phyloP scores from a whole-genome alignment of 164 flowering plant genomes.

The Magnolia sinica region DNA sequence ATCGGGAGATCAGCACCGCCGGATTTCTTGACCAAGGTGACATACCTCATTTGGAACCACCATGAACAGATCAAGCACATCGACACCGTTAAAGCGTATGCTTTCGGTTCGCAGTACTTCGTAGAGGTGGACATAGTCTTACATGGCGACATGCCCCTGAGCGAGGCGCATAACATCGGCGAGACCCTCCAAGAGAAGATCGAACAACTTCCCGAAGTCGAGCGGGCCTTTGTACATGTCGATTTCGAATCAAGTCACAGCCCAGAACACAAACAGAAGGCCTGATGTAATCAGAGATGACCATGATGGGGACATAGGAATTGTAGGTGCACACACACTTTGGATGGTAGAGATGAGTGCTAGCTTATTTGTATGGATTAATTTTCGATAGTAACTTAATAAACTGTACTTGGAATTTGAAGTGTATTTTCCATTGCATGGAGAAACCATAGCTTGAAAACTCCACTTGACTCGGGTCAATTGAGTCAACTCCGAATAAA shows the following conservation, averaged over 20 bases:
- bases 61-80: conserved; percentile 70
- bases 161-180: conserved; percentile 74
- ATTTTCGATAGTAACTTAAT: too few species aligned
- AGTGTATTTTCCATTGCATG: too few species aligned
- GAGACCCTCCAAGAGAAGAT: conserved; percentile 83
- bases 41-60: conserved; percentile 84
- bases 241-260: conserved; percentile 76
- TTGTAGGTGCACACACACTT: too few species aligned
- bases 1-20: conserved; percentile 85
- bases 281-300: conserved; percentile 1
- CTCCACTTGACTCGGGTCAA: too few species aligned
- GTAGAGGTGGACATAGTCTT: conserved; percentile 87
- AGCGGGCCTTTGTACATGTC: conserved; percentile 79
- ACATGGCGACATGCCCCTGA: conserved; percentile 63
- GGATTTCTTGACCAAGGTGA: conserved; percentile 60
- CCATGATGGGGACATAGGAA: too few species aligned
- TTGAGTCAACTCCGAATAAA: too few species aligned
- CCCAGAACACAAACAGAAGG: conserved; percentile 64
- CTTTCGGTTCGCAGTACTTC: conserved; percentile 73
- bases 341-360: too few species aligned
- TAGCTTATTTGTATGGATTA: too few species aligned
- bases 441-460: too few species aligned
- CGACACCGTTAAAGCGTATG: conserved; percentile 87
- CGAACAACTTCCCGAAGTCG: conserved; percentile 70
- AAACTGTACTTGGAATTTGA: too few species aligned